These are phyloP conservation scores for barley (Hordeum vulgare) DNA, from an alignment of 176 grass and related monocot species.

Conservation along the genomic window DNA sequence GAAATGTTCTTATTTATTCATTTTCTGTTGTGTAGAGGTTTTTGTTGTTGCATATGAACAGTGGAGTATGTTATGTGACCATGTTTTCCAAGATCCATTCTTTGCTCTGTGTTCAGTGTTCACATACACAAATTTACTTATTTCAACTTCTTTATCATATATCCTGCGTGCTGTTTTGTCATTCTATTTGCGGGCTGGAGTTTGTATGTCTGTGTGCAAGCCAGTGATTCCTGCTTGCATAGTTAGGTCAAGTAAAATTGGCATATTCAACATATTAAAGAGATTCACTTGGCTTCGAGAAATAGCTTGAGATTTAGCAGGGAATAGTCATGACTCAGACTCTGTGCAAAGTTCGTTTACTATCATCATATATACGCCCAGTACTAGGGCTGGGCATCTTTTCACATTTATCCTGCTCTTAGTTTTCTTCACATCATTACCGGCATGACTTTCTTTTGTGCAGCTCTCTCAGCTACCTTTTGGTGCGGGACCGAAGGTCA, in stretches of 20 bases:
- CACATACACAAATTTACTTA: not conserved
- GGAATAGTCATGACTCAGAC: not conserved
- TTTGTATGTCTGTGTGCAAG: not conserved
- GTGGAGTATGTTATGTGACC: not conserved
- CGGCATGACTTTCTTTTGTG: slow-evolving; percentile 14
- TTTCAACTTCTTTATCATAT: not conserved
- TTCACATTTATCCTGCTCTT: not conserved
- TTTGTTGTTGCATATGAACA: not conserved
- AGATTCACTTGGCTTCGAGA: not conserved
- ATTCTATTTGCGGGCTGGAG: not conserved
- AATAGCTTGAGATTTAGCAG: not conserved
- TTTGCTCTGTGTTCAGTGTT: not conserved
- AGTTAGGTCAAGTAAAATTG: not conserved
- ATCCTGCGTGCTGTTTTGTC: not conserved
- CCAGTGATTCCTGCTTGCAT: not conserved
- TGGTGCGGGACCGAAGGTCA: slow-evolving; percentile 52
- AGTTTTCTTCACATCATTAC: not conserved
- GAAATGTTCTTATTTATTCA: not conserved
- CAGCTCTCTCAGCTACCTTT: slow-evolving; percentile 72
- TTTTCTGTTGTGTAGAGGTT: not conserved
- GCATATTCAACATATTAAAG: not conserved
- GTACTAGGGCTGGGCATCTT: not conserved
- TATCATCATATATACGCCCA: not conserved
- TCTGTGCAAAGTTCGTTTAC: not conserved
- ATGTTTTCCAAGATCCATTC: not conserved